Conservation (phyloP, 78 protist genomes). For the Speleostelium caveatum region DNA sequence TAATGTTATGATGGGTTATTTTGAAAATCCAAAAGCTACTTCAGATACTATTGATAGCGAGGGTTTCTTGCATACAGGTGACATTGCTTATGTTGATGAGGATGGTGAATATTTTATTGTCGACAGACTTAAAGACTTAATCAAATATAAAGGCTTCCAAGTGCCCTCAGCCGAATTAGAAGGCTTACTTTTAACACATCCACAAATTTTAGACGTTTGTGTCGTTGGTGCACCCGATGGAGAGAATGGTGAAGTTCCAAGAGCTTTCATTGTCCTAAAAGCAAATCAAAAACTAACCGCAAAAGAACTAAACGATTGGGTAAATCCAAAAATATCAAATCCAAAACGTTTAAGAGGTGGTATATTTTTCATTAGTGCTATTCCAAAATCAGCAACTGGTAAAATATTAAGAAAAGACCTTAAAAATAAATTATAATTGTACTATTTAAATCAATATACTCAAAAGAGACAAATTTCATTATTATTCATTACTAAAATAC, state of each 20-base stretch:
- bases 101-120: conserved; percentile 65
- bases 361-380: conserved; percentile 73
- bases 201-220: conserved; percentile 83
- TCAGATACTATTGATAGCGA: conserved; percentile 65
- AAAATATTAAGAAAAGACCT: conserved; percentile 86
- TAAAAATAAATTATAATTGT: conserved; percentile 7
- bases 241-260: conserved; percentile 91
- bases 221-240: conserved; percentile 87
- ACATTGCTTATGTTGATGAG: conserved; percentile 87
- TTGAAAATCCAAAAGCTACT: conserved; percentile 84
- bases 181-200: conserved; percentile 84
- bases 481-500: too few relatives aligned
- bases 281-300: conserved; percentile 40
- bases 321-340: conserved; percentile 59
- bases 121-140: conserved; percentile 89
- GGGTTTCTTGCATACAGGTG: conserved; percentile 94
- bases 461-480: too few relatives aligned
- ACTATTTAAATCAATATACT: too few relatives aligned
- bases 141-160: conserved; percentile 93
- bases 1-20: conserved; percentile 92
- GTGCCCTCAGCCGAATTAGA: conserved; percentile 97
- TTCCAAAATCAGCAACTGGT: conserved; percentile 92
- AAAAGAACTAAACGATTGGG: conserved; percentile 52
- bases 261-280: conserved; percentile 90
- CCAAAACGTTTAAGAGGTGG: conserved; percentile 83